Percentiles rank a stretch among this genome's conserved stretches.
Evolutionary conservation across 257 asterid genomes (phyloP).

Genomic region (Scutellaria baicalensis): DNA sequence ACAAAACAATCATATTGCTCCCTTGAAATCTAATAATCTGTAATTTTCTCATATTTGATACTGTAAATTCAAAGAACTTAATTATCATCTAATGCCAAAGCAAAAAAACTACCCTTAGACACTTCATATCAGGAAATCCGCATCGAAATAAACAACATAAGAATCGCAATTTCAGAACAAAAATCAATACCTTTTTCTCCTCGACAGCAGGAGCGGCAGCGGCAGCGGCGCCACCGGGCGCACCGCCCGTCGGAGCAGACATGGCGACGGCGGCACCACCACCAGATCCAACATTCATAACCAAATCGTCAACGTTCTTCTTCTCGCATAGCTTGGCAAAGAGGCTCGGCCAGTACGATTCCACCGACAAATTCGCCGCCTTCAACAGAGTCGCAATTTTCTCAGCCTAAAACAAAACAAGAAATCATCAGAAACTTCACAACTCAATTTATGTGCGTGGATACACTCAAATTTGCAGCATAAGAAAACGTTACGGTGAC

Average conservation of each 20-base stretch:
- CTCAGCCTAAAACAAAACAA: conserved; percentile 43
- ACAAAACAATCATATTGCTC: neutral
- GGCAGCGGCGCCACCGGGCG: conserved; percentile 38
- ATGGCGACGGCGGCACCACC: conserved; percentile 50
- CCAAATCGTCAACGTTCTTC: conserved; percentile 53
- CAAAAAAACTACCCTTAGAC: too few species aligned
- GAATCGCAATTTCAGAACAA: neutral
- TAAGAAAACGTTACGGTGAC: conserved; percentile 31
- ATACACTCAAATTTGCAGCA: neutral
- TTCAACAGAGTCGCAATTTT: conserved; percentile 42
- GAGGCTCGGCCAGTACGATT: conserved; percentile 74
- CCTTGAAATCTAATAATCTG: neutral
- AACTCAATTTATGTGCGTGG: neutral
- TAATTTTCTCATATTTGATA: neutral
- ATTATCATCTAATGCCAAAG: neutral
- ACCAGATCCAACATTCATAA: conserved; percentile 58
- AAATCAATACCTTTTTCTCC: conserved; percentile 32
- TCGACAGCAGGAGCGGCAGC: conserved; percentile 59
- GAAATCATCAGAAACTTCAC: neutral
- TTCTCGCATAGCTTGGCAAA: conserved; percentile 67
- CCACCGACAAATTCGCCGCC: conserved; percentile 57
- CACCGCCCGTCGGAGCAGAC: conserved; percentile 38
- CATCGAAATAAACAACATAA: neutral
- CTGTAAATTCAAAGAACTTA: neutral
- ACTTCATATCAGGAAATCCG: neutral